A percentile compares a stretch with the other conserved stretches of the same genome.
phyloP scores from a whole-genome alignment of 2,329 filamentous ascomycete genomes.

The Aspergillus sp. region DNA sequence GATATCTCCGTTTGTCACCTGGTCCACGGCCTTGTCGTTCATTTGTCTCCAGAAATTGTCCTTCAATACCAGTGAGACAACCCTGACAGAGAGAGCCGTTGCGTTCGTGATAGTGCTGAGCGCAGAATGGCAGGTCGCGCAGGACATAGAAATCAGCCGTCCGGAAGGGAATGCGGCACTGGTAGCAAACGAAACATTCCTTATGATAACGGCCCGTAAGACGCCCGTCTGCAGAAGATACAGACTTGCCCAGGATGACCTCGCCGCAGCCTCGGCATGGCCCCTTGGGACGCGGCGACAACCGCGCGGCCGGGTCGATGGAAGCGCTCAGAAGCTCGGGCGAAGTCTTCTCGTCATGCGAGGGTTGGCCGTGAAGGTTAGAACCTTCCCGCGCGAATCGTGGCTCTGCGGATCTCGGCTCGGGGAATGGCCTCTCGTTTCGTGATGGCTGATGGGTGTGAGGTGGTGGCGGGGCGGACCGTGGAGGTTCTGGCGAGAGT shows the following conservation, averaged over 20 bases:
- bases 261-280: conserved; percentile 80
- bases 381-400: background rate
- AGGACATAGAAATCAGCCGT: conserved; percentile 93
- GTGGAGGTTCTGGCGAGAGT: background rate
- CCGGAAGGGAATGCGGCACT: conserved; percentile 76
- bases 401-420: background rate
- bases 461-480: background rate
- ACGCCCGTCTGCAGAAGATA: conserved; percentile 89
- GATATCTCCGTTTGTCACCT: conserved; percentile 67
- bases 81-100: conserved; percentile 82
- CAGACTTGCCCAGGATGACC: conserved; percentile 82
- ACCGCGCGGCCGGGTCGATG: conserved; percentile 34
- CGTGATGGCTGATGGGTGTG: background rate
- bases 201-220: conserved; percentile 94
- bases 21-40: conserved; percentile 35
- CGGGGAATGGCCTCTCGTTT: background rate
- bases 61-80: conserved; percentile 86
- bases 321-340: background rate
- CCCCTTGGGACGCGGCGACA: conserved; percentile 58
- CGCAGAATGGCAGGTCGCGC: conserved; percentile 83
- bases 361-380: background rate
- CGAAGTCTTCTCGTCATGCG: background rate
- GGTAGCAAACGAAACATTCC: conserved; percentile 87
- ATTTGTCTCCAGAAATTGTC: conserved; percentile 86
- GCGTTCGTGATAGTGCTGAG: conserved; percentile 85